phyloP scores from a whole-genome alignment of 1,284 basidiomycete species.

The Ustilago nuda region DNA sequence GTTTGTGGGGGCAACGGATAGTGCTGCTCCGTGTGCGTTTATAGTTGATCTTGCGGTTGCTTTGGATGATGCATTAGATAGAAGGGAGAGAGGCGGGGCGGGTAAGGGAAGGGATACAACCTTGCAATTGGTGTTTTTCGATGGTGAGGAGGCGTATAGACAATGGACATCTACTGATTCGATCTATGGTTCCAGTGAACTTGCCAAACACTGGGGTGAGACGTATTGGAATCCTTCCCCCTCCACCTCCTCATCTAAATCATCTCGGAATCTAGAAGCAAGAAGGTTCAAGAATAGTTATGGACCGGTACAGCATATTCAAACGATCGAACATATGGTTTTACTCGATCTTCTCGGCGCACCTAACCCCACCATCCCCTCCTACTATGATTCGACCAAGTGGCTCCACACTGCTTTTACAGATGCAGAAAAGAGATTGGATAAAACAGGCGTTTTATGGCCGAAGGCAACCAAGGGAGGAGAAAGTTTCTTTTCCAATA shows the following conservation, averaged over 20 bases:
- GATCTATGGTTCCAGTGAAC: slow-evolving; percentile 82
- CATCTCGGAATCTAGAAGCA: slow-evolving; percentile 14
- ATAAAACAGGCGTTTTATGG: slow-evolving; percentile 30
- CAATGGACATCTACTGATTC: slow-evolving; percentile 90
- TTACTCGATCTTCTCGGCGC: slow-evolving; percentile 66
- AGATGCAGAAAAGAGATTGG: slow-evolving; percentile 52
- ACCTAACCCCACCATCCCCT: slow-evolving; percentile 50
- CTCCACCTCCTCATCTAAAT: not conserved
- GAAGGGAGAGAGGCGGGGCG: slow-evolving; percentile 28
- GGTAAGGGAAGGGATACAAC: slow-evolving; percentile 76
- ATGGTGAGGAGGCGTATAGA: slow-evolving; percentile 96
- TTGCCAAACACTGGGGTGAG: slow-evolving; percentile 49
- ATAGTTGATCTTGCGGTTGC: slow-evolving; percentile 64
- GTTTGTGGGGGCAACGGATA: slow-evolving; percentile 97
- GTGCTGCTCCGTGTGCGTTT: slow-evolving; percentile 93
- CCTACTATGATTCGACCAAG: slow-evolving; percentile 55
- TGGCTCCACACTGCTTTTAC: slow-evolving; percentile 56
- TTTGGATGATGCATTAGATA: slow-evolving; percentile 59
- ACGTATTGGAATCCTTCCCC: slow-evolving; percentile 35
- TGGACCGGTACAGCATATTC: slow-evolving; percentile 53
- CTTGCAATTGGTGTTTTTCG: slow-evolving; percentile 94
- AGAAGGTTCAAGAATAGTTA: slow-evolving; percentile 32
- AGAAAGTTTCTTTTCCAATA: slow-evolving; percentile 29
- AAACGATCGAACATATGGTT: slow-evolving; percentile 65
- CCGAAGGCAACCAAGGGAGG: slow-evolving; percentile 25